These are phyloP conservation scores for Neurospora cerealis DNA, from an alignment of 495 filamentous ascomycete species.

Conservation along the genomic window DNA sequence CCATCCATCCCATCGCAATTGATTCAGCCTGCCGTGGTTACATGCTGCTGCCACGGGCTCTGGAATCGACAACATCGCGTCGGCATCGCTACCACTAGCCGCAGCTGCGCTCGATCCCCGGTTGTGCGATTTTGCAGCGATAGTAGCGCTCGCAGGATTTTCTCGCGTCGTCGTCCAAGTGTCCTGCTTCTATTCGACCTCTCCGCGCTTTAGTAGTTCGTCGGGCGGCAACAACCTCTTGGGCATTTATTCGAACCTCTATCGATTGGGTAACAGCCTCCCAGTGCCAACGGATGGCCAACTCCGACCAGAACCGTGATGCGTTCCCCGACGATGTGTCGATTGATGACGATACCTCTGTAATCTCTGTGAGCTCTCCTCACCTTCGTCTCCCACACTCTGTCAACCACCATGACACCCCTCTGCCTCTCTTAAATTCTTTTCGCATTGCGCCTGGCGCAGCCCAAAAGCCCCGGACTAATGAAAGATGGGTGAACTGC, in stretches of 20 bases:
- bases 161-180: neutral
- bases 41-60: neutral
- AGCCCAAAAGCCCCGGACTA: neutral
- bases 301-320: constrained; percentile 40
- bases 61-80: neutral
- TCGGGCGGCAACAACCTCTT: neutral
- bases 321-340: constrained; percentile 37
- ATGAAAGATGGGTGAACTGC: neutral
- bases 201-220: neutral
- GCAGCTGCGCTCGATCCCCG: neutral
- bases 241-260: neutral
- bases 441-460: neutral
- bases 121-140: neutral
- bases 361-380: constrained; percentile 39
- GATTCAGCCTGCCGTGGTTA: neutral
- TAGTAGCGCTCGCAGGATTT: neutral
- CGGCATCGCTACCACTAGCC: neutral
- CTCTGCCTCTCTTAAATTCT: neutral
- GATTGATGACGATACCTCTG: constrained; percentile 37
- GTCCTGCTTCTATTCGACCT: neutral
- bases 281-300: constrained; percentile 38
- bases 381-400: neutral
- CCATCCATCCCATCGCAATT: neutral
- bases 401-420: neutral
- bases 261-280: neutral